Conservation (phyloP, 192 early-diverging fungal species). For the Backusella australiensis region DNA sequence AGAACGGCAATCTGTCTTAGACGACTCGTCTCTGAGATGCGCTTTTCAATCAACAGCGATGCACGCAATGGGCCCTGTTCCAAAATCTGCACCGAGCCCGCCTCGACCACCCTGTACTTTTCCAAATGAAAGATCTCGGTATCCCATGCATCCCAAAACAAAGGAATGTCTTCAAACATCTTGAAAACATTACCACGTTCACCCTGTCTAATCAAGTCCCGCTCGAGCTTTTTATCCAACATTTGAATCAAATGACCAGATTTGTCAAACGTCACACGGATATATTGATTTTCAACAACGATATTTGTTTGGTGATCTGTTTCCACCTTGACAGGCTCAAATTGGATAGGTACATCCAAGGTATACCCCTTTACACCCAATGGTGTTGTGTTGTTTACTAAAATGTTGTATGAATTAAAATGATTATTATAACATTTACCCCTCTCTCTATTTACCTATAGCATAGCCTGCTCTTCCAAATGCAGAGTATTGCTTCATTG, state of each 20-base stretch:
- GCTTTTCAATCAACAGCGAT: slow-evolving; percentile 64
- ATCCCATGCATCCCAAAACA: slow-evolving; percentile 75
- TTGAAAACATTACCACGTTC: slow-evolving; percentile 73
- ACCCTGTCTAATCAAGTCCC: slow-evolving; percentile 56
- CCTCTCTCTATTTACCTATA: slow-evolving; percentile 29
- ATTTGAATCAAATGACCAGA: slow-evolving; percentile 74
- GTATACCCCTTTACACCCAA: slow-evolving; percentile 15
- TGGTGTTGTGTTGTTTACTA: slow-evolving; percentile 11
- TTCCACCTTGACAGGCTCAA: slow-evolving; percentile 32
- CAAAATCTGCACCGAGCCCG: slow-evolving; percentile 54
- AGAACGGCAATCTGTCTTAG: slow-evolving; percentile 78
- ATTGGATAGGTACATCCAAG: slow-evolving; percentile 3
- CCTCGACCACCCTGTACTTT: slow-evolving; percentile 64
- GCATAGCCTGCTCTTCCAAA: slow-evolving; percentile 41
- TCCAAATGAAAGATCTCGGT: slow-evolving; percentile 90
- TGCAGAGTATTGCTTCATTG: slow-evolving; percentile 45
- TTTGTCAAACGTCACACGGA: slow-evolving; percentile 69
- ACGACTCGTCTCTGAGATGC: slow-evolving; percentile 63
- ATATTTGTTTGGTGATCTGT: slow-evolving; percentile 39
- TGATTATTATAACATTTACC: background rate
- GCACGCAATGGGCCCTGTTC: slow-evolving; percentile 85
- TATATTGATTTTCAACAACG: slow-evolving; percentile 72
- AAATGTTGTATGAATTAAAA: background rate
- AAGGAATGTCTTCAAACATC: slow-evolving; percentile 84
- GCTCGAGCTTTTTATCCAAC: slow-evolving; percentile 53